Base-by-base conservation (phyloP, 2,329 filamentous ascomycete species). In the Aspergillus versicolor region DNA sequence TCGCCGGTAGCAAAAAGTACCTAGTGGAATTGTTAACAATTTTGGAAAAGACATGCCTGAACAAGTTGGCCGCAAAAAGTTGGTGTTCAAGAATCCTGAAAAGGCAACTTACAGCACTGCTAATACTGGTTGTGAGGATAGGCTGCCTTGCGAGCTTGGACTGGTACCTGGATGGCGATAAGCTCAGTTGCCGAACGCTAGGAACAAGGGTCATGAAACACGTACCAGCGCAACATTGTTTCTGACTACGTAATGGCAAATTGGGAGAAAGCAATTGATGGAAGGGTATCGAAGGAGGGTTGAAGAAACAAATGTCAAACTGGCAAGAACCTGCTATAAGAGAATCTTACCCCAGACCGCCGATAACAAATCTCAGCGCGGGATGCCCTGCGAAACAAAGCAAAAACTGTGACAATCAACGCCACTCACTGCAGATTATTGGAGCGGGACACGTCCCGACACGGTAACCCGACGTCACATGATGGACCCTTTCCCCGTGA, bases 1-100 rank as follows among this genome's bases (percentile, higher is more conserved):
- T 99, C 94, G 68, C 94, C 94, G 13, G 92, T 90, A 57, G 89
- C 92, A 73, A 97, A 99, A 62, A 99, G 87, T 58, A 97, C 74
- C 84, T 87, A 62, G 12, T 21, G 34, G 42, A 54, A 40, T 30
- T 15, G 17, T 21, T 13, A 43, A n/a, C 17, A n/a, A 42, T 21
- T 32, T 52, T 24, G 24, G 27, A n/a, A 11, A 8, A 24, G 32
- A 17, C 5, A 32, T 2, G 17, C 2, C 30, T 12, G 34, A 24
- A 24, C 21, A 32, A 34, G 30, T 32, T n/a, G 22, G n/a, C 5
- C 17, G 6, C 13, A 27, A 41, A 30, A 12, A 43, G 8, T 12
- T 5, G 17, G 12, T n/a, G 34, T 5, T 37, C 27, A 30, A 9
- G 19, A 12, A 41, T 4, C 27, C 7, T 7, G 34, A 22, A 21